A percentile compares a stretch with the other conserved stretches of the same genome.
Conservation (phyloP, 106 monocot species). For the Chionographis japonica region DNA sequence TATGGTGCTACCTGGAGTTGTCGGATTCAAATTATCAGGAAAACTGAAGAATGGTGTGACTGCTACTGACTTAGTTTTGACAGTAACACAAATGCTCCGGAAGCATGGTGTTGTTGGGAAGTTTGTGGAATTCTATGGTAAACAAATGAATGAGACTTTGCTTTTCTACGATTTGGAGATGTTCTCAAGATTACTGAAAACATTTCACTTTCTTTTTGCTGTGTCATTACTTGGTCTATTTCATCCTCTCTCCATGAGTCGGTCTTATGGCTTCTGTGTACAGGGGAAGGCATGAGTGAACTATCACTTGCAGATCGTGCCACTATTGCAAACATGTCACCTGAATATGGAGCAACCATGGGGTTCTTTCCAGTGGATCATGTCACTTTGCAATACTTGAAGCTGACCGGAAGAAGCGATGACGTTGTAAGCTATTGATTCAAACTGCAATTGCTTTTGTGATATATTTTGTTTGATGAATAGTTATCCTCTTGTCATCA, state of each 20-base stretch:
- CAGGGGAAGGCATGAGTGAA: conserved; percentile 83
- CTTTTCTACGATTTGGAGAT: too few species aligned
- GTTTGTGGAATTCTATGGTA: conserved; percentile 95
- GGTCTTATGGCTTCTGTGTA: not conserved
- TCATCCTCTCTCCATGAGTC: not conserved
- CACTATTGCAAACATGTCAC: conserved; percentile 98
- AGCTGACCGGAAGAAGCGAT: conserved; percentile 91
- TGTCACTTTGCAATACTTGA: conserved; percentile 86
- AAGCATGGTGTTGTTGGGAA: conserved; percentile 93
- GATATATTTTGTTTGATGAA: not conserved
- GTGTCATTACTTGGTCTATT: not conserved
- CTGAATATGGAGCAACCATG: conserved; percentile 99
- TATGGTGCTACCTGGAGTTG: conserved; percentile 91
- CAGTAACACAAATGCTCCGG: conserved; percentile 82
- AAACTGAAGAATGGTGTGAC: conserved; percentile 80
- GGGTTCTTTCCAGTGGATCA: conserved; percentile 97
- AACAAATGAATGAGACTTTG: not conserved
- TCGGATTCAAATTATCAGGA: conserved; percentile 79
- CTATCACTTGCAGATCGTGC: conserved; percentile 89
- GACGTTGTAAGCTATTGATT: conserved; percentile 58
- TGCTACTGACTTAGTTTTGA: conserved; percentile 85
- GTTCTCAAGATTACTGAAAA: too few species aligned
- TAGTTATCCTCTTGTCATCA: not conserved
- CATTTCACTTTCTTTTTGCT: not conserved
- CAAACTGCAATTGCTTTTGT: not conserved